A percentile compares a stretch with the other conserved stretches of the same genome.
phyloP scores from a whole-genome alignment of 2,329 filamentous ascomycete species.

The Diaporthe vexans region DNA sequence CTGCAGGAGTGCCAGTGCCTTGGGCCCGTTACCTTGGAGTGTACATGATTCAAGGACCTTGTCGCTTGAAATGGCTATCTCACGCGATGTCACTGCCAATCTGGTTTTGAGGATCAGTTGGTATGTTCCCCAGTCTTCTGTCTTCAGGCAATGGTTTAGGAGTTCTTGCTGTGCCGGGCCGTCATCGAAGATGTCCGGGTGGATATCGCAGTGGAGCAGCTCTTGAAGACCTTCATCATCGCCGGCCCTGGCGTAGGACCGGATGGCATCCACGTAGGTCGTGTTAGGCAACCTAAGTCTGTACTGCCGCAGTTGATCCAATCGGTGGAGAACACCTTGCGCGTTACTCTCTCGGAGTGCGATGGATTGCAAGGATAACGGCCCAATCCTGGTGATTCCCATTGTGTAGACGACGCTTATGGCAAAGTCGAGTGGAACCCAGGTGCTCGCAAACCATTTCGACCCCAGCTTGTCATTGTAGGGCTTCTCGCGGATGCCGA shows the following conservation, averaged over 20 bases:
- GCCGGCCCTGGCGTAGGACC: conserved; percentile 71
- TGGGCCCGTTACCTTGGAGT: conserved; percentile 46
- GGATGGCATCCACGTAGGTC: conserved; percentile 75
- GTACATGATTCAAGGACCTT: conserved; percentile 50
- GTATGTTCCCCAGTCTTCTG: conserved; percentile 58
- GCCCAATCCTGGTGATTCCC: conserved; percentile 79
- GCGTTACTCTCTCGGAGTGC: conserved; percentile 73
- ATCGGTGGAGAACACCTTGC: conserved; percentile 68
- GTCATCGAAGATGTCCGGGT: conserved; percentile 70
- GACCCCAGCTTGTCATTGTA: conserved; percentile 81
- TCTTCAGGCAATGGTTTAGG: conserved; percentile 50
- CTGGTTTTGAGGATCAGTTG: conserved; percentile 61
- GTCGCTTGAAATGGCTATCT: conserved; percentile 51
- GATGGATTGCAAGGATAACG: conserved; percentile 82
- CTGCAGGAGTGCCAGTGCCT: conserved; percentile 52
- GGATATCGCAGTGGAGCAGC: conserved; percentile 64
- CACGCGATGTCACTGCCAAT: conserved; percentile 50
- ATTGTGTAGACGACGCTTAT: conserved; percentile 79
- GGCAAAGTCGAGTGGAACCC: conserved; percentile 79
- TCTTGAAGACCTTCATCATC: conserved; percentile 64
- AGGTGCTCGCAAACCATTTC: conserved; percentile 81
- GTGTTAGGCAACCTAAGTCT: conserved; percentile 74
- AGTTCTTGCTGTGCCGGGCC: conserved; percentile 56
- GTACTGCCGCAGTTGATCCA: conserved; percentile 71
- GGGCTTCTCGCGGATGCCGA: conserved; percentile 58